These are phyloP conservation scores for Penicillium egyptiacum DNA, from an alignment of 495 filamentous ascomycete species.

Conservation along the genomic window DNA sequence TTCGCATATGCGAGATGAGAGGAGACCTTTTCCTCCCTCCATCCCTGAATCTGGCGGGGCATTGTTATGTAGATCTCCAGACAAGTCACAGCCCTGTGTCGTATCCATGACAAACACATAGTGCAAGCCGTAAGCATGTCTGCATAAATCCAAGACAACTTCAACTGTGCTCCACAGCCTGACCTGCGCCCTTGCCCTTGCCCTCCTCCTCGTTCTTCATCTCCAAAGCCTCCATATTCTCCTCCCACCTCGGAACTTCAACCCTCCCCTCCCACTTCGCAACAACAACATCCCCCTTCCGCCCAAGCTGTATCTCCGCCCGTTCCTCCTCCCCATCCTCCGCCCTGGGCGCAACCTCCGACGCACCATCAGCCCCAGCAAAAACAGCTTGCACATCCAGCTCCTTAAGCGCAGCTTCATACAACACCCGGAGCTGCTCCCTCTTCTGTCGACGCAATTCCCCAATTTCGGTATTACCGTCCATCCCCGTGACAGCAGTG, in stretches of 20 bases:
- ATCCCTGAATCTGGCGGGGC: neutral
- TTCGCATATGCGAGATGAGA: neutral
- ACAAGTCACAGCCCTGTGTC: neutral
- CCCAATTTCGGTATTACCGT: constrained; percentile 13
- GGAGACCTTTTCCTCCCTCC: neutral
- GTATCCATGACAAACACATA: constrained; percentile 6
- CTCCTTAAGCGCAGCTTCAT: constrained; percentile 57
- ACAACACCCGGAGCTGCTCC: constrained; percentile 41
- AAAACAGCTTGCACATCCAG: constrained; percentile 64
- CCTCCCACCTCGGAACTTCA: constrained; percentile 41
- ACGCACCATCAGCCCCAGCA: constrained; percentile 36
- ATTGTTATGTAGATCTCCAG: constrained; percentile 2
- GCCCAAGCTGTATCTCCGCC: constrained; percentile 27
- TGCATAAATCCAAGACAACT: constrained; percentile 2
- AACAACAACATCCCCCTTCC: constrained; percentile 42
- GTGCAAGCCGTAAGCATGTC: neutral
- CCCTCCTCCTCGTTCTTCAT: constrained; percentile 28
- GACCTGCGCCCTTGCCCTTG: constrained; percentile 9
- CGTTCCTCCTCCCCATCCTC: constrained; percentile 32
- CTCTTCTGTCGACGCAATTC: constrained; percentile 27
- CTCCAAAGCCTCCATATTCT: constrained; percentile 47
- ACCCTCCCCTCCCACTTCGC: constrained; percentile 53
- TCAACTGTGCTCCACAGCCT: constrained; percentile 13
- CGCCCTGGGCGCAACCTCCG: constrained; percentile 7
- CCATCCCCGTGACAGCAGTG: neutral